phyloP scores from a whole-genome alignment of 345 rosid species.

The Syzygium grande region DNA sequence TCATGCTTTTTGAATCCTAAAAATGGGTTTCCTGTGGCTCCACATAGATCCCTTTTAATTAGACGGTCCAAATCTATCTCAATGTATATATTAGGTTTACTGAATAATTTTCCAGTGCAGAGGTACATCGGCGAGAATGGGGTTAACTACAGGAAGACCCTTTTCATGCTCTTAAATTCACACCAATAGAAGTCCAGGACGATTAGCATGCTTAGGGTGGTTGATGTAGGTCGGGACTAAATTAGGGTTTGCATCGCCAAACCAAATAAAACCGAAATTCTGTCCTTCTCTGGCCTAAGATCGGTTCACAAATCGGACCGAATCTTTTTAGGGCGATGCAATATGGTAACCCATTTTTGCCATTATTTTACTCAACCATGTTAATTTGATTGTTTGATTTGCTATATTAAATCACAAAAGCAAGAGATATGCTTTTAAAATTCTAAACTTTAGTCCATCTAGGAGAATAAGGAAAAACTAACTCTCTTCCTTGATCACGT shows the following conservation, averaged over 20 bases:
- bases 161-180: background rate
- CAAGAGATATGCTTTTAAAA: background rate
- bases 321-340: background rate
- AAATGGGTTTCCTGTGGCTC: too few relatives aligned
- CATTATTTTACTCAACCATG: background rate
- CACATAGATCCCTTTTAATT: too few relatives aligned
- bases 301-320: background rate
- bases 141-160: background rate
- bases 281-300: background rate
- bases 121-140: background rate
- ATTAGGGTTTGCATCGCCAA: background rate
- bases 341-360: background rate
- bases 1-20: too few relatives aligned
- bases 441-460: background rate
- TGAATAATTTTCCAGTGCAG: background rate
- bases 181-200: background rate
- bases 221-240: background rate
- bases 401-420: background rate
- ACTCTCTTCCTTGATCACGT: background rate
- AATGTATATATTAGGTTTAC: background rate
- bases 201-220: background rate
- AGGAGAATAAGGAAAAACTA: background rate
- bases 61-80: too few relatives aligned
- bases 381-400: background rate
- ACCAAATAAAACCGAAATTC: background rate